A percentile compares a stretch with the other conserved stretches of the same genome.
These are phyloP conservation scores for Cladophialophora carrionii DNA, from an alignment of 2,329 filamentous ascomycete genomes.

Conservation along the genomic window DNA sequence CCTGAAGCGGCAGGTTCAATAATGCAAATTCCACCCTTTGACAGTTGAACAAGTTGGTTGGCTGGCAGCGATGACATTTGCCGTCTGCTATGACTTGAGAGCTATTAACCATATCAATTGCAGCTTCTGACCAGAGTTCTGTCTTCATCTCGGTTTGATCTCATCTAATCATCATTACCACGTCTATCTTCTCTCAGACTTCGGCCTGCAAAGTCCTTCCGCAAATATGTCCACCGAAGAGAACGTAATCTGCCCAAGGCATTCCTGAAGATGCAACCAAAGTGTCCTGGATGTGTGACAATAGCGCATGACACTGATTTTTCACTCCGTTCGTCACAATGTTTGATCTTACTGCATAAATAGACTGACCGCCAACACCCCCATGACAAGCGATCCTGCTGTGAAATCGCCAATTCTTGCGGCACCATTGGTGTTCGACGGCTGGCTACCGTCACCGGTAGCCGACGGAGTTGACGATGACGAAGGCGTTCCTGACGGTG, in stretches of 20 bases:
- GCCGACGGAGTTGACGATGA: constrained; percentile 17
- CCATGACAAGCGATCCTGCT: constrained; percentile 27
- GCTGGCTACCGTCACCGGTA: constrained; percentile 23
- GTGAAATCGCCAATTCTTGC: constrained; percentile 21
- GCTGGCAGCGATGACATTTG: not conserved
- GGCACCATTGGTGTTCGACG: constrained; percentile 32
- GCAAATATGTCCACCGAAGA: constrained; percentile 34
- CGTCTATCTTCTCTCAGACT: constrained; percentile 25
- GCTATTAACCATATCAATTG: not conserved
- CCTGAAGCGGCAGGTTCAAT: not conserved
- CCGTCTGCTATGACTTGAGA: not conserved
- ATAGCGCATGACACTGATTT: constrained; percentile 2
- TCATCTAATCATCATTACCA: constrained; percentile 31
- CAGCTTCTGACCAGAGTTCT: not conserved
- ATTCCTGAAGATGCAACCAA: constrained; percentile 18
- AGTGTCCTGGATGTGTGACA: constrained; percentile 13
- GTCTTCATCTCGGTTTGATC: constrained; percentile 5
- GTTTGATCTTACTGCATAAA: constrained; percentile 25
- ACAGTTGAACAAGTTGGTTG: not conserved
- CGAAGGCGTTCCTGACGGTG: constrained; percentile 37
- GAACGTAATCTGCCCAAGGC: constrained; percentile 28
- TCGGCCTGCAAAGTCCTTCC: constrained; percentile 32
- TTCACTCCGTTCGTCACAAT: not conserved
- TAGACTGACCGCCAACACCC: constrained; percentile 27
- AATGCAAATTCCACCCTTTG: not conserved